phyloP scores from a whole-genome alignment of 2,329 filamentous ascomycete genomes.

The Gnomoniopsis smithogilvyi region DNA sequence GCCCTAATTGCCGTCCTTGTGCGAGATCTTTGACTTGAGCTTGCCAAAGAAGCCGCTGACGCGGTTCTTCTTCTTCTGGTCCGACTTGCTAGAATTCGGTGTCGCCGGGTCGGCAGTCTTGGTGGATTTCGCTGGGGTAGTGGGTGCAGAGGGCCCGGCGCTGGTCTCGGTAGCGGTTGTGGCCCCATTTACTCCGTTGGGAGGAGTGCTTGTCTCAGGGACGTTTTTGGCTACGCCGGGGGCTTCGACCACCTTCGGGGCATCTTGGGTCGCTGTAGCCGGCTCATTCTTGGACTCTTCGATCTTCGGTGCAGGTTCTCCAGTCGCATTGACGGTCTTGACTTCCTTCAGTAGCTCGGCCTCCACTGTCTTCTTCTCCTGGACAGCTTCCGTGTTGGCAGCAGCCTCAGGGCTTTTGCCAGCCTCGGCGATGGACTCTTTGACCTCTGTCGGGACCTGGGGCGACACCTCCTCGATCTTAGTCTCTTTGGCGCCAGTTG shows the following conservation, averaged over 20 bases:
- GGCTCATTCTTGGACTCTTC: constrained; percentile 21
- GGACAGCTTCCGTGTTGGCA: constrained; percentile 63
- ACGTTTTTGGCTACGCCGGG: constrained; percentile 19
- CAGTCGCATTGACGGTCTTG: constrained; percentile 36
- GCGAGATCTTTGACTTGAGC: constrained; percentile 45
- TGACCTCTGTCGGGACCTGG: constrained; percentile 53
- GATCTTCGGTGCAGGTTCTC: constrained; percentile 22
- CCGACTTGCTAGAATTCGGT: constrained; percentile 28
- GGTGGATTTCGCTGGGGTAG: constrained; percentile 20
- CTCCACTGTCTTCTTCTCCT: constrained; percentile 74
- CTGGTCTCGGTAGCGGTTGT: constrained; percentile 18
- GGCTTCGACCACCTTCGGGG: constrained; percentile 21
- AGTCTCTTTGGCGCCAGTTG: constrained; percentile 34
- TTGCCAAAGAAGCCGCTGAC: constrained; percentile 61
- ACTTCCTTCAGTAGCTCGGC: constrained; percentile 68
- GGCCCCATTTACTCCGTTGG: constrained; percentile 16
- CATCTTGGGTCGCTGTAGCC: constrained; percentile 20
- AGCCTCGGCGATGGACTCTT: constrained; percentile 55
- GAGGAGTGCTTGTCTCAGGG: constrained; percentile 19
- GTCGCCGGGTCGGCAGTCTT: constrained; percentile 19
- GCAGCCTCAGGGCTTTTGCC: constrained; percentile 68
- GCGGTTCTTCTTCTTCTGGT: constrained; percentile 63
- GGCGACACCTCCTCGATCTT: constrained; percentile 43
- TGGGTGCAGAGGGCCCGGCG: constrained; percentile 18
- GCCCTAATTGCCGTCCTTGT: constrained; percentile 25